Evolutionary conservation across 192 early-diverging fungal genomes (phyloP).

Genomic region (Coemansia sp.): DNA sequence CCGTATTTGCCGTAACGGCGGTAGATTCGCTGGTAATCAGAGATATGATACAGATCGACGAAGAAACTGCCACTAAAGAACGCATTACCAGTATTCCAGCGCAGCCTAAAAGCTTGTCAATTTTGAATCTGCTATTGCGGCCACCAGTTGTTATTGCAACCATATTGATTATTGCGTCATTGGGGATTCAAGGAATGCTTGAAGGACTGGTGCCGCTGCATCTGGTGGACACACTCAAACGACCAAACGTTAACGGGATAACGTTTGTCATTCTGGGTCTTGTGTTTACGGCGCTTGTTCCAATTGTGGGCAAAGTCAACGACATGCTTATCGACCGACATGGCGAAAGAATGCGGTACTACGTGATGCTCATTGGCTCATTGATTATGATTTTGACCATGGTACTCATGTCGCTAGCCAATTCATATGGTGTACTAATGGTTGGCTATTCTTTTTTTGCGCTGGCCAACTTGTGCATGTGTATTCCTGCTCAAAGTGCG

Average conservation of each 20-base stretch:
- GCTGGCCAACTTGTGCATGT: slow-evolving; percentile 22
- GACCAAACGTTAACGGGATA: slow-evolving; percentile 12
- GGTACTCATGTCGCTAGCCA: slow-evolving; percentile 23
- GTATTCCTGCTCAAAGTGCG: slow-evolving; percentile 37
- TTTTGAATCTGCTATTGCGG: slow-evolving; percentile 6
- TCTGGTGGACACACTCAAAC: slow-evolving; percentile 19
- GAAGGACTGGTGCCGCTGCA: slow-evolving; percentile 36
- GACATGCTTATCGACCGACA: slow-evolving; percentile 20
- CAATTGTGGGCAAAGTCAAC: slow-evolving; percentile 18
- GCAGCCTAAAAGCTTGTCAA: not conserved
- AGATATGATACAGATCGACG: not conserved
- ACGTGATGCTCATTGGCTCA: slow-evolving; percentile 24
- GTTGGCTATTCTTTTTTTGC: slow-evolving; percentile 35
- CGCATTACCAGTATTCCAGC: not conserved
- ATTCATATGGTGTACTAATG: slow-evolving; percentile 27
- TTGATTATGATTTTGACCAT: slow-evolving; percentile 10
- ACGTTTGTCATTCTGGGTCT: slow-evolving; percentile 37
- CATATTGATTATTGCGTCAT: slow-evolving; percentile 11
- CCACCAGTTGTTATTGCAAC: slow-evolving; percentile 31
- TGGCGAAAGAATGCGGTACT: slow-evolving; percentile 31
- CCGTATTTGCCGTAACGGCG: slow-evolving; percentile 11
- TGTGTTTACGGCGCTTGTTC: slow-evolving; percentile 21
- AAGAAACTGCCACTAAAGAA: not conserved
- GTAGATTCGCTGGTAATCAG: slow-evolving; percentile 27
- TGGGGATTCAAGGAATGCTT: slow-evolving; percentile 39